Percentiles rank a stretch among this genome's conserved stretches.
Conservation (phyloP, 768 basidiomycete genomes). For the Xerocomus spinulosus region DNA sequence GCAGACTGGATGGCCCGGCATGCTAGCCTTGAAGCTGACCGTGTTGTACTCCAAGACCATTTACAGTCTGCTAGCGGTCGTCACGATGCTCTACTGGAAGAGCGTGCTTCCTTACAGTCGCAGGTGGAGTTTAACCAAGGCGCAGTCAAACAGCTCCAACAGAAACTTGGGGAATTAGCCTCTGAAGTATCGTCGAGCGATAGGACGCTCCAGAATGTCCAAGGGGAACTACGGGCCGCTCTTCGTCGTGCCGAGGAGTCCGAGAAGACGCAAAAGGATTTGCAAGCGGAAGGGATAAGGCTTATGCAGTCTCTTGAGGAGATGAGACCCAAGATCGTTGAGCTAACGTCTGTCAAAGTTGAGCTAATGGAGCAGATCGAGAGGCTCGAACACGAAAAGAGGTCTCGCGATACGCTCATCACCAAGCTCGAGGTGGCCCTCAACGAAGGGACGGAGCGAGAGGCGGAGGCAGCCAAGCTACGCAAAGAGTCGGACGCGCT, state of each 20-base stretch:
- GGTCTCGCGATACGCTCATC: conserved; percentile 53
- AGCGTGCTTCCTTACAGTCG: conserved; percentile 46
- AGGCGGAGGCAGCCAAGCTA: conserved; percentile 42
- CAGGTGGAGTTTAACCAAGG: conserved; percentile 44
- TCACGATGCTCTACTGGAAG: conserved; percentile 43
- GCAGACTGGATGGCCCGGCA: conserved; percentile 46
- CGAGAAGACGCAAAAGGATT: conserved; percentile 62
- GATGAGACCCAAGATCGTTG: conserved; percentile 80
- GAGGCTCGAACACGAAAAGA: conserved; percentile 48
- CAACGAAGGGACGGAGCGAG: conserved; percentile 50
- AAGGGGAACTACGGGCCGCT: conserved; percentile 62
- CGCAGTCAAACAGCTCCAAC: conserved; percentile 50
- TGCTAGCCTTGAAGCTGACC: conserved; percentile 41
- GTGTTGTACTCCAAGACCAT: conserved; percentile 37
- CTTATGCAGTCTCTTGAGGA: conserved; percentile 81
- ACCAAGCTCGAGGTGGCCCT: conserved; percentile 57
- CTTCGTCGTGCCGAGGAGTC: conserved; percentile 70
- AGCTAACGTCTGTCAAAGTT: conserved; percentile 68
- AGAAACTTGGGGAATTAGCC: conserved; percentile 52
- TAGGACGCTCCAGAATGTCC: conserved; percentile 54
- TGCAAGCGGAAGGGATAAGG: conserved; percentile 74
- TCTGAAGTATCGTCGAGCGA: conserved; percentile 49
- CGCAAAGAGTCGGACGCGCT: conserved; percentile 42
- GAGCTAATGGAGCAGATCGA: conserved; percentile 64
- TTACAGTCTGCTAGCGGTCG: conserved; percentile 44